A percentile compares a stretch with the other conserved stretches of the same genome.
These are phyloP conservation scores for Fusarium solani-melongenae DNA, from an alignment of 2,329 filamentous ascomycete genomes.

Conservation along the genomic window DNA sequence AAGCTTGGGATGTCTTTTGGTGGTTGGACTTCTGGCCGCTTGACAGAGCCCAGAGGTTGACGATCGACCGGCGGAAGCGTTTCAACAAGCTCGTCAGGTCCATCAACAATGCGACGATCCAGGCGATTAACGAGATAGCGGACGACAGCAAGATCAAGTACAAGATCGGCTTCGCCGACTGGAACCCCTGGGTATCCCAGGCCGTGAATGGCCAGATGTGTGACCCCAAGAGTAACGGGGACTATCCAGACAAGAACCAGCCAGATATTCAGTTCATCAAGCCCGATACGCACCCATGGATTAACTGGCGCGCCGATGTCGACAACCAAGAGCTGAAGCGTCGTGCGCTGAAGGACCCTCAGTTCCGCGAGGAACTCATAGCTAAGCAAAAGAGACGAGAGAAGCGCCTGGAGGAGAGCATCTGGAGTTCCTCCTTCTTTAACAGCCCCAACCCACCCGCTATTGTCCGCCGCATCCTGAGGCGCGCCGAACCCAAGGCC, in stretches of 20 bases:
- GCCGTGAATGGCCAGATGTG: neutral
- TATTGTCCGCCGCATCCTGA: neutral
- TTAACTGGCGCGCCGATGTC: neutral
- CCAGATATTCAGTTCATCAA: constrained; percentile 13
- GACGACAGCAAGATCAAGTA: neutral
- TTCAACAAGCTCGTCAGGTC: neutral
- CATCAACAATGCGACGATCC: neutral
- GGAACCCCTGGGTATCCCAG: constrained; percentile 1
- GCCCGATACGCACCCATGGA: rapidly evolving
- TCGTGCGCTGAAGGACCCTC: no score
- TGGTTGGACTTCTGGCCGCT: neutral
- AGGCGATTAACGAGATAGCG: neutral
- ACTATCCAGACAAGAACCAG: neutral
- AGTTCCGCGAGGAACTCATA: no score
- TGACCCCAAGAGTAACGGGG: neutral
- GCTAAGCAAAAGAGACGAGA: neutral
- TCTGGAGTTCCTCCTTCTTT: neutral
- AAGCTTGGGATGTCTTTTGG: neutral
- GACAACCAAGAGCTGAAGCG: neutral
- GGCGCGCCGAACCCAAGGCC: neutral
- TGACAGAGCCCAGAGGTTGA: neutral
- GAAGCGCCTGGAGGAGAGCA: neutral
- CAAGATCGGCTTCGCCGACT: constrained; percentile 4
- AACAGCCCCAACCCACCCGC: neutral
- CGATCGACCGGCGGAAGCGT: neutral